Percentiles rank a stretch among this genome's conserved stretches.
phyloP scores from a whole-genome alignment of 805 yeast species.

The Saccharomycopsis schoenii region DNA sequence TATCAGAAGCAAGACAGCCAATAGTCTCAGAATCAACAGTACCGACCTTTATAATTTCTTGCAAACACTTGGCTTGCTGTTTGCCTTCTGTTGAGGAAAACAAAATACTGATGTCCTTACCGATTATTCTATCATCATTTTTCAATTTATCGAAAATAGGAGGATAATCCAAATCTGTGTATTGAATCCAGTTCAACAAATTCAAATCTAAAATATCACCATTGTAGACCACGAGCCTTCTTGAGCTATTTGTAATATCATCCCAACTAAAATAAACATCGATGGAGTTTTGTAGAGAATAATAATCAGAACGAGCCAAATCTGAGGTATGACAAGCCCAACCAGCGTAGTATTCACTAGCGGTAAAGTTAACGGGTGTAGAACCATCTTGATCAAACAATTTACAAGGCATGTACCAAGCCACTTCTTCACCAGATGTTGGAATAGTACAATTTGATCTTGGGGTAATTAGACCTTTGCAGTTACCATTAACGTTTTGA shows the following conservation, averaged over 20 bases:
- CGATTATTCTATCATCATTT: constrained; percentile 44
- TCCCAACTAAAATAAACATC: constrained; percentile 89
- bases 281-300: constrained; percentile 48
- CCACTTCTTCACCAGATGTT: constrained; percentile 49
- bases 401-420: constrained; percentile 96
- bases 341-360: constrained; percentile 55
- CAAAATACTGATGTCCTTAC: constrained; percentile 73
- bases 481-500: constrained; percentile 87
- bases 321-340: constrained; percentile 86
- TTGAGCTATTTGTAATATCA: constrained; percentile 54
- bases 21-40: constrained; percentile 78
- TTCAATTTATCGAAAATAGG: constrained; percentile 54
- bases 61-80: constrained; percentile 67
- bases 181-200: constrained; percentile 64
- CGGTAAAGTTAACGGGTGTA: constrained; percentile 50
- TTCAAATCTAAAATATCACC: constrained; percentile 83
- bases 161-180: constrained; percentile 65
- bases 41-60: constrained; percentile 84
- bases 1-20: constrained; percentile 87
- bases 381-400: constrained; percentile 62
- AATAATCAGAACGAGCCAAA: constrained; percentile 59
- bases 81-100: constrained; percentile 57
- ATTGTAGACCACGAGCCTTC: constrained; percentile 79
- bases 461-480: constrained; percentile 69
- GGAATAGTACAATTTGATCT: constrained; percentile 66